These are phyloP conservation scores for Colletotrichum caudatum DNA, from an alignment of 2,329 filamentous ascomycete species.

Conservation along the genomic window DNA sequence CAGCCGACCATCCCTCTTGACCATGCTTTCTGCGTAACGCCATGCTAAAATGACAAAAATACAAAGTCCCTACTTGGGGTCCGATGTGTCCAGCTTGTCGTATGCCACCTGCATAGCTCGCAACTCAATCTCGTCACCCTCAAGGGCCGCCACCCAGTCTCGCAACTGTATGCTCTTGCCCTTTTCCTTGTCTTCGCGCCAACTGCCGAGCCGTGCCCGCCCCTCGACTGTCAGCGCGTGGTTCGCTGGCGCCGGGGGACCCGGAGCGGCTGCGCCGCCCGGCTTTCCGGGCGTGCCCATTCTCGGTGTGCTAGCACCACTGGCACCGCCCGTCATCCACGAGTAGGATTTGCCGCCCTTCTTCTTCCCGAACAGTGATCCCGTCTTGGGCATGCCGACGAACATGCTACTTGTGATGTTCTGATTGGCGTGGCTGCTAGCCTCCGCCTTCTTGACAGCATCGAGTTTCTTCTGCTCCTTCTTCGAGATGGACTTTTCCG, in stretches of 20 bases:
- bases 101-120: constrained; percentile 72
- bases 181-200: constrained; percentile 82
- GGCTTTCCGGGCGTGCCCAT: constrained; percentile 53
- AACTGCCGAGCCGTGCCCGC: constrained; percentile 75
- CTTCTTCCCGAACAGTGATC: constrained; percentile 68
- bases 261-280: constrained; percentile 50
- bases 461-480: constrained; percentile 85
- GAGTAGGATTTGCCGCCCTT: constrained; percentile 76
- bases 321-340: constrained; percentile 75
- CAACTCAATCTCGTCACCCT: constrained; percentile 78
- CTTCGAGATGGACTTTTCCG: constrained; percentile 81
- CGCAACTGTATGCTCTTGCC: constrained; percentile 85
- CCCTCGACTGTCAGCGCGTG: constrained; percentile 67
- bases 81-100: constrained; percentile 62
- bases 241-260: constrained; percentile 48
- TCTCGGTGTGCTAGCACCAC: constrained; percentile 66
- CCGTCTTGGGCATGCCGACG: constrained; percentile 71
- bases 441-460: constrained; percentile 81
- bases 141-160: constrained; percentile 83
- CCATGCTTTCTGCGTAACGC: constrained; percentile 47
- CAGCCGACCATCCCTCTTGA: constrained; percentile 28
- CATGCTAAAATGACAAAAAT: constrained; percentile 51
- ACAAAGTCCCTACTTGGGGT: constrained; percentile 52
- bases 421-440: constrained; percentile 82
- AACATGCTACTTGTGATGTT: constrained; percentile 87